These are phyloP conservation scores for Posidonia oceanica DNA, from an alignment of 116 monocot species.

Conservation along the genomic window DNA sequence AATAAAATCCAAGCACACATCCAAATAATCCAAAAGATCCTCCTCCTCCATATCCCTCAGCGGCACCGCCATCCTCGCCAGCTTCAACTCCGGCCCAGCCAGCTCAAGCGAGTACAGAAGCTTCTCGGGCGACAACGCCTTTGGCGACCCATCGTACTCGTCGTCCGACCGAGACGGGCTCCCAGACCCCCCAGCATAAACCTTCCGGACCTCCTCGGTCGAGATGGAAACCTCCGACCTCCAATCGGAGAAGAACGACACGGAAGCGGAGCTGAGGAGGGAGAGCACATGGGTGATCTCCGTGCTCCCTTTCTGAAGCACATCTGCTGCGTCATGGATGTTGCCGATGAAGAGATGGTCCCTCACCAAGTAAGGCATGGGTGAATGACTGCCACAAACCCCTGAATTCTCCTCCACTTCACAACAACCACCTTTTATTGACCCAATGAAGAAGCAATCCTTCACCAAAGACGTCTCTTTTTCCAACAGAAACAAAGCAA, in stretches of 20 bases:
- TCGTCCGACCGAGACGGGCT: conserved; percentile 16
- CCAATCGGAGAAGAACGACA: conserved; percentile 91
- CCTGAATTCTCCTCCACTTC: background rate
- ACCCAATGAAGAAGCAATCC: background rate
- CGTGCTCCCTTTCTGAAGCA: conserved; percentile 23
- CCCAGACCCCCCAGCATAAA: conserved; percentile 24
- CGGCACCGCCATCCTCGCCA: conserved; percentile 80
- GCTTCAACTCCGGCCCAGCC: conserved; percentile 57
- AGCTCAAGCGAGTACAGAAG: conserved; percentile 54
- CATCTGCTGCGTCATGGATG: conserved; percentile 58
- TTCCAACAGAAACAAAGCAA: no score
- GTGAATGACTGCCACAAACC: background rate
- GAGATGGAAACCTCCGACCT: conserved; percentile 39
- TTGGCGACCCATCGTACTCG: conserved; percentile 19
- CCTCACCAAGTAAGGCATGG: conserved; percentile 50
- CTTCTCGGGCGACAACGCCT: conserved; percentile 35
- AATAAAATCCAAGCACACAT: conserved; percentile 80
- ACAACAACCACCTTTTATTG: background rate
- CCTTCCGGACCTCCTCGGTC: conserved; percentile 58
- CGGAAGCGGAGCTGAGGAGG: conserved; percentile 67
- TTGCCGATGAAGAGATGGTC: conserved; percentile 70
- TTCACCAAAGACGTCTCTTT: background rate
- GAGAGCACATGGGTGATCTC: conserved; percentile 77
- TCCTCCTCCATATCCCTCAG: conserved; percentile 81
- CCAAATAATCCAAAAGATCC: conserved; percentile 74